Percentiles rank a stretch among this genome's conserved stretches.
Evolutionary conservation across 2,329 filamentous ascomycete genomes (phyloP).

Genomic region (Hirsutella rhossiliensis): DNA sequence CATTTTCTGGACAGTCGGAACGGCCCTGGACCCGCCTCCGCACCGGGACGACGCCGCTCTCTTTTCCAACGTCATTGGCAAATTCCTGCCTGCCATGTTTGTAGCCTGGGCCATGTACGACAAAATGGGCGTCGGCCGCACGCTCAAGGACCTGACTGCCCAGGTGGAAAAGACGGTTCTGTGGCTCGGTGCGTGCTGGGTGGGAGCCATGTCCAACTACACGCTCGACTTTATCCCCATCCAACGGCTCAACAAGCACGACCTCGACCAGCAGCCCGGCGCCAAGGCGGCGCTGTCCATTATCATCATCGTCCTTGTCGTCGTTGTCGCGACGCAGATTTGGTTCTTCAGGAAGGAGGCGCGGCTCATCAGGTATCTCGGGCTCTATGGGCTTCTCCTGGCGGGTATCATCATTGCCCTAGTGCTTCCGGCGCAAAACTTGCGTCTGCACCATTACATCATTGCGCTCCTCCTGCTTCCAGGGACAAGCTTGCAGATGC

Average conservation of each 20-base stretch:
- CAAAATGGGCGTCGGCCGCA: constrained; percentile 64
- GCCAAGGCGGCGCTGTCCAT: constrained; percentile 71
- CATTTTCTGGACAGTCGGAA: constrained; percentile 79
- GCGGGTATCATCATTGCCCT: constrained; percentile 57
- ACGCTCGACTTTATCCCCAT: constrained; percentile 93
- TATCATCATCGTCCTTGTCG: constrained; percentile 59
- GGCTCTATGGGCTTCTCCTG: constrained; percentile 61
- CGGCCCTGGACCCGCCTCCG: constrained; percentile 77
- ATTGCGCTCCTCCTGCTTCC: constrained; percentile 76
- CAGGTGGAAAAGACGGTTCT: constrained; percentile 84
- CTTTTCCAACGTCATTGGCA: constrained; percentile 66
- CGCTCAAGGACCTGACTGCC: constrained; percentile 59
- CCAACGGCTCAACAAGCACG: constrained; percentile 78
- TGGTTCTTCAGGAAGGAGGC: constrained; percentile 82
- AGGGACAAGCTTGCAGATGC: constrained; percentile 78
- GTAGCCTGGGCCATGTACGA: constrained; percentile 79
- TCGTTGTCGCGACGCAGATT: constrained; percentile 62
- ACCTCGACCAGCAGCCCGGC: constrained; percentile 79
- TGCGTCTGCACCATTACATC: constrained; percentile 94
- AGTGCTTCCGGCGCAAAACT: constrained; percentile 59
- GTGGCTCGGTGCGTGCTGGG: constrained; percentile 84
- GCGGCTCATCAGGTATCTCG: constrained; percentile 64
- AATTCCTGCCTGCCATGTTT: constrained; percentile 79
- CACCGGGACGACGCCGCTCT: constrained; percentile 55
- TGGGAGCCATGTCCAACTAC: constrained; percentile 87